Conservation (phyloP, 192 early-diverging fungal genomes). For the Thamnidium elegans region DNA sequence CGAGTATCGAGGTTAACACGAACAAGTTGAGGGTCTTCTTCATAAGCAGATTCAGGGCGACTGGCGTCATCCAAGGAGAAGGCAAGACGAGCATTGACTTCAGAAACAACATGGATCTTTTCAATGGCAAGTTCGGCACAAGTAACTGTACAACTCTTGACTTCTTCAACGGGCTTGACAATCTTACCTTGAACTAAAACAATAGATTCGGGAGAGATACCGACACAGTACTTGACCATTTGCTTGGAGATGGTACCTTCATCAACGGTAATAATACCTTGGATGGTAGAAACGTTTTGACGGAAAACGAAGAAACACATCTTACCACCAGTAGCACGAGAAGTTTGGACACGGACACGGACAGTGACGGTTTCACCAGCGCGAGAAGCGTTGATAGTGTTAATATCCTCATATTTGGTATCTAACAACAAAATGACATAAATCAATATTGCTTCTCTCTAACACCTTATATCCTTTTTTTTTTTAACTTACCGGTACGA, state of each 20-base stretch:
- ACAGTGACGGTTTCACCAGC: constrained; percentile 77
- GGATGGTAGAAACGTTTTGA: constrained; percentile 84
- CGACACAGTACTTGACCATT: constrained; percentile 87
- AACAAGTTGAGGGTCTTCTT: constrained; percentile 63
- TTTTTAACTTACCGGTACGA: constrained; percentile 54
- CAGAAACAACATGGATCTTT: constrained; percentile 71
- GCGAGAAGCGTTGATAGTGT: constrained; percentile 56
- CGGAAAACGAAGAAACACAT: constrained; percentile 91
- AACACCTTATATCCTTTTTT: not conserved
- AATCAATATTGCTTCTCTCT: not conserved
- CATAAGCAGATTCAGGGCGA: constrained; percentile 77
- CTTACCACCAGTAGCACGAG: constrained; percentile 79
- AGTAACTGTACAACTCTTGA: constrained; percentile 91
- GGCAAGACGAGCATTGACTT: constrained; percentile 74
- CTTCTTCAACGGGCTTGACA: constrained; percentile 71
- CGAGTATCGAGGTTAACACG: constrained; percentile 88
- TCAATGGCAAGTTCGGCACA: constrained; percentile 86
- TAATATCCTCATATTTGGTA: constrained; percentile 60
- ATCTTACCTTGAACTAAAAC: constrained; percentile 84
- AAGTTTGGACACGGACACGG: constrained; percentile 89
- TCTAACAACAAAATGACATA: constrained; percentile 38
- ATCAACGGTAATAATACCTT: constrained; percentile 77
- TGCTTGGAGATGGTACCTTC: constrained; percentile 82
- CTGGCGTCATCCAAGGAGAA: constrained; percentile 92
- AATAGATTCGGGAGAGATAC: constrained; percentile 85